Conservation (phyloP, 2,329 filamentous ascomycete genomes). For the Graphium sp. region DNA sequence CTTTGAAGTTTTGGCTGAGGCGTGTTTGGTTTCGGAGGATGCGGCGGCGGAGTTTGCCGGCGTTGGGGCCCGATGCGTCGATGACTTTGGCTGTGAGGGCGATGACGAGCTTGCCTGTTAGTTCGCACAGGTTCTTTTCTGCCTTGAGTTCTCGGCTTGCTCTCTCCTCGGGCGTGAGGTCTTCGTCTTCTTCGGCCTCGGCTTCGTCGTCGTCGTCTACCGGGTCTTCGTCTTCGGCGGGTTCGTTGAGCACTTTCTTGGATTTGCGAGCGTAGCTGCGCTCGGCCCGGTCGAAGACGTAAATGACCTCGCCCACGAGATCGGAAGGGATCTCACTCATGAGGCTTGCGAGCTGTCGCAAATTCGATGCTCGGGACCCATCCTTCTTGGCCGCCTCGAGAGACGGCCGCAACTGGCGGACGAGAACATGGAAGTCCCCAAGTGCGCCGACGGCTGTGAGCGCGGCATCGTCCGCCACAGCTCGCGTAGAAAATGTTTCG, state of each 20-base stretch:
- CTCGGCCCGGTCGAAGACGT: slow-evolving; percentile 65
- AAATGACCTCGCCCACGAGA: slow-evolving; percentile 50
- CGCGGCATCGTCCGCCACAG: slow-evolving; percentile 61
- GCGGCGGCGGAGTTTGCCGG: slow-evolving; percentile 50
- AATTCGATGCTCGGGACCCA: slow-evolving; percentile 12
- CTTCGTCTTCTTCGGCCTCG: slow-evolving; percentile 34
- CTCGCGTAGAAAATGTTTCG: slow-evolving; percentile 48
- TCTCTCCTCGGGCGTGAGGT: slow-evolving; percentile 34
- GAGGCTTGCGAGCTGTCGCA: slow-evolving; percentile 31
- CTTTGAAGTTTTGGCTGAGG: slow-evolving; percentile 73
- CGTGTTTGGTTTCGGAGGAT: slow-evolving; percentile 65
- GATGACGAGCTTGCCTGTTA: slow-evolving; percentile 72
- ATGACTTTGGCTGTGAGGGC: slow-evolving; percentile 61
- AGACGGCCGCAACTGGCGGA: slow-evolving; percentile 50
- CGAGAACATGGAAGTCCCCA: slow-evolving; percentile 69
- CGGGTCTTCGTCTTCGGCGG: slow-evolving; percentile 57
- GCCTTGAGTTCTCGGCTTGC: slow-evolving; percentile 53
- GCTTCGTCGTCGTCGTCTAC: slow-evolving; percentile 43
- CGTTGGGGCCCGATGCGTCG: slow-evolving; percentile 42
- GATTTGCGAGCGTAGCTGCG: slow-evolving; percentile 58
- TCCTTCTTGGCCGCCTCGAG: slow-evolving; percentile 18
- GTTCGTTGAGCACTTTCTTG: slow-evolving; percentile 43
- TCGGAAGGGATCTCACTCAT: slow-evolving; percentile 52
- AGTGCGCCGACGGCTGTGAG: slow-evolving; percentile 59
- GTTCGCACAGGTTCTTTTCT: slow-evolving; percentile 72